Percentiles rank a stretch among this genome's conserved stretches.
phyloP scores from a whole-genome alignment of 495 filamentous ascomycete genomes.

The Penicillium cataractarum region DNA sequence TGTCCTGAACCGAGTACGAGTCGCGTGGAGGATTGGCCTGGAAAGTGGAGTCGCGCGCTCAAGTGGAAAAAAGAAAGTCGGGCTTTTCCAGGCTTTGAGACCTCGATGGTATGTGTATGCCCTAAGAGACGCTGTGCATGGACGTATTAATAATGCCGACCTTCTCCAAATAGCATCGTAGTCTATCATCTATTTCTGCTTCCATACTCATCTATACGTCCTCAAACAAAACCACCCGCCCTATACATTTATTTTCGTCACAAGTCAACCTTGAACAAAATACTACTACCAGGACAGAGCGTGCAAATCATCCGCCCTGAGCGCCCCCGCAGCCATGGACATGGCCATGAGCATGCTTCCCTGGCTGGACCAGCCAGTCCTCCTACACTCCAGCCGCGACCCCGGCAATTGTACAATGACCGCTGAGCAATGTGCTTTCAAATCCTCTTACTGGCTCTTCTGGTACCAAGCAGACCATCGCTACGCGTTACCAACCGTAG shows the following conservation, averaged over 20 bases:
- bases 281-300: background rate
- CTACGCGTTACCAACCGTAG: slow-evolving; percentile 52
- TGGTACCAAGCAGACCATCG: slow-evolving; percentile 59
- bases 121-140: background rate
- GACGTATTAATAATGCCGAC: slow-evolving; percentile 9
- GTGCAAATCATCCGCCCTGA: background rate
- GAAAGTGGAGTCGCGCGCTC: background rate
- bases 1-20: background rate
- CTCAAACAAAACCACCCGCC: background rate
- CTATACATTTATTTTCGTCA: background rate
- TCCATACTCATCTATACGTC: background rate
- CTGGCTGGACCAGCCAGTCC: slow-evolving; percentile 51
- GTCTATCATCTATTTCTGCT: background rate
- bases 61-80: background rate
- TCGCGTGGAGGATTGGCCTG: background rate
- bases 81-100: background rate
- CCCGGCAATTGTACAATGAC: slow-evolving; percentile 49
- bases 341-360: slow-evolving; percentile 29
- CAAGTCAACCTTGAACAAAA: background rate
- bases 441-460: slow-evolving; percentile 48
- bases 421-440: slow-evolving; percentile 51
- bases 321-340: background rate
- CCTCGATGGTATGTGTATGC: background rate
- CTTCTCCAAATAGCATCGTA: background rate
- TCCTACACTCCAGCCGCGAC: slow-evolving; percentile 50